Evolutionary conservation across 164 flowering plant genomes (phyloP), one percentile per base, ranked within the genome.

Genomic region (Piper longum): DNA sequence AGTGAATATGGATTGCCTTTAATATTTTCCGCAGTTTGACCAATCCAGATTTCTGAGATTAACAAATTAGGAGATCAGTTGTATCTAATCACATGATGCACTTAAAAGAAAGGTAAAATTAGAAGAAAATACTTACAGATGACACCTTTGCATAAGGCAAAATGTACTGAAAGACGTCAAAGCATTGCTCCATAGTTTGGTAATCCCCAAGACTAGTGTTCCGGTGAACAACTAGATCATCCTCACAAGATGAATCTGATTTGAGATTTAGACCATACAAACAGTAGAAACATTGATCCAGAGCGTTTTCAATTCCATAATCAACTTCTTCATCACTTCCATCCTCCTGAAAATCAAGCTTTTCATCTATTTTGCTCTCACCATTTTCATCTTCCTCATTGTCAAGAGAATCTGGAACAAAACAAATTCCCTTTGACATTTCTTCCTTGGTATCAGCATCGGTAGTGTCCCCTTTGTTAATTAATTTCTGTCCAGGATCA

Each of bases 151-250:
- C 96, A 77, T 80, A 86, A 26, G 99, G 90, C 44, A 90, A 82
- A 69, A 93, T 77, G 72, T 93, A 90, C 63, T 84, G 87, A 65
- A 93, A 93, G 62, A 93, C 99, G 80, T 93, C 99, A 70, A 89
- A 90, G 73, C 97, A 88, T 71, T 93, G 99, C 72, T 93, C 99
- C 78, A 88, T 88, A 55, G 95, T 86, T 70, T 90, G 99, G 71
- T 90, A 93, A 73, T 93, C 97, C 68, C 92, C 97, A 57, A 85
- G 89, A 71, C 86, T 85, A 64, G 91, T 88, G 75, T 93, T 93
- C 77, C 77, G 88, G 83, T 93, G 99, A 59, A 75, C 66, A 55
- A 81, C 87, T 67, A 93, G 63, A 64, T 93, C 99, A 72, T 93
- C 99, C 41, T 93, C 96, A 77, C 78, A 79, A 45, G 86, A 80